Conservation (phyloP, 805 yeast species). For the Candida maris region DNA sequence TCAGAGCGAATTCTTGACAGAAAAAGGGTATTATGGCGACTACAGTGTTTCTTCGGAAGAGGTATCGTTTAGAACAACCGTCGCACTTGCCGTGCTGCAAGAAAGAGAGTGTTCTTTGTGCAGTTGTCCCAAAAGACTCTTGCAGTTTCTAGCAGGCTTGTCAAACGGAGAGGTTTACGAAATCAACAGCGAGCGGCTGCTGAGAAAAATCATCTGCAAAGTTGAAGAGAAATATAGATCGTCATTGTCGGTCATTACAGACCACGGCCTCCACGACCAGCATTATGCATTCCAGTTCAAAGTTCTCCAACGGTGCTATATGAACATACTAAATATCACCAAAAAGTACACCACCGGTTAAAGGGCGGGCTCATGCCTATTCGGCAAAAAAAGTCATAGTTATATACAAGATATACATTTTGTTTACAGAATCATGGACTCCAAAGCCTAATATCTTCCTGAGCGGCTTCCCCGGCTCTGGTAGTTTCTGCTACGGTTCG, state of each 20-base stretch:
- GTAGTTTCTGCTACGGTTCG: conserved; percentile 1
- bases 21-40: conserved; percentile 62
- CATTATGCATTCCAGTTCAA: conserved; percentile 16
- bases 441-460: conserved; percentile 2
- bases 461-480: conserved; percentile 1
- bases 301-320: conserved; percentile 18
- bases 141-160: conserved; percentile 43
- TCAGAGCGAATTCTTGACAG: conserved; percentile 45
- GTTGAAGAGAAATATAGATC: conserved; percentile 6
- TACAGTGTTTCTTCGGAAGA: conserved; percentile 57
- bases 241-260: too few species aligned
- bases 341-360: conserved; percentile 3
- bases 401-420: background rate
- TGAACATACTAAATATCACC: conserved; percentile 6
- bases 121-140: conserved; percentile 31
- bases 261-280: too few species aligned
- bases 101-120: conserved; percentile 20
- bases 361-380: background rate
- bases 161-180: conserved; percentile 43
- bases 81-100: conserved; percentile 64
- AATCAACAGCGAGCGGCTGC: conserved; percentile 28
- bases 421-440: too few species aligned
- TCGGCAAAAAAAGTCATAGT: too few species aligned
- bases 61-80: conserved; percentile 68
- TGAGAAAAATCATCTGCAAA: conserved; percentile 34